phyloP scores from a whole-genome alignment of 148 eudicot genomes.

The Drosera capensis region DNA sequence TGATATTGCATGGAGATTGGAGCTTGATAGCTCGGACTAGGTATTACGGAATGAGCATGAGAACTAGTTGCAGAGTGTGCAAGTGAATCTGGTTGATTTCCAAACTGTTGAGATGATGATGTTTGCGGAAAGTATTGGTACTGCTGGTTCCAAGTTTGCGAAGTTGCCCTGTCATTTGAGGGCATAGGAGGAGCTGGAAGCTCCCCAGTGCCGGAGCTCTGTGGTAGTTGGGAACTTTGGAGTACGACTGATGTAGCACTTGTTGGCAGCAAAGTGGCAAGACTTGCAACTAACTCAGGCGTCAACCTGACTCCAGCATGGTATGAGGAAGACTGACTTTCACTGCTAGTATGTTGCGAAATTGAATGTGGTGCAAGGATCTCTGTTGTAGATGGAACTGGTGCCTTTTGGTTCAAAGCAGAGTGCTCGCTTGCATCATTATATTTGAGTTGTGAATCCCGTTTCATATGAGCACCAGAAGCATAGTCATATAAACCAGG shows the following conservation, averaged over 20 bases:
- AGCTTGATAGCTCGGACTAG: slow-evolving; percentile 15
- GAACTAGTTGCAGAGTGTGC: slow-evolving; percentile 17
- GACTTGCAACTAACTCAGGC: slow-evolving; percentile 81
- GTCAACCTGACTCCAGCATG: slow-evolving; percentile 50
- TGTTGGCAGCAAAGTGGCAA: slow-evolving; percentile 52
- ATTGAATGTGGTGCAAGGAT: slow-evolving; percentile 14
- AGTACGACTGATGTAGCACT: slow-evolving; percentile 23
- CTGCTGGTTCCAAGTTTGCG: slow-evolving; percentile 45
- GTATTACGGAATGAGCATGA: slow-evolving; percentile 19
- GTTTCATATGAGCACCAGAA: slow-evolving; percentile 30
- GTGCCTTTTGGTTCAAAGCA: slow-evolving; percentile 17
- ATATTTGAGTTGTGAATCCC: slow-evolving; percentile 20
- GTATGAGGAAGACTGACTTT: slow-evolving; percentile 19
- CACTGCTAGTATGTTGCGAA: slow-evolving; percentile 14
- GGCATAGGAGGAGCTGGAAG: slow-evolving; percentile 11
- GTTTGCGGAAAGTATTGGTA: slow-evolving; percentile 23
- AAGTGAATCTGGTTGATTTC: slow-evolving; percentile 25
- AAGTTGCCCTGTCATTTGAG: slow-evolving; percentile 8
- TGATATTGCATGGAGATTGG: slow-evolving; percentile 21
- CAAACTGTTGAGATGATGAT: slow-evolving; percentile 27
- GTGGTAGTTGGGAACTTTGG: slow-evolving; percentile 21
- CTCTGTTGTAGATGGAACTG: slow-evolving; percentile 15
- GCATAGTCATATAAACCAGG: slow-evolving; percentile 29
- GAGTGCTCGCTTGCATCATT: slow-evolving; percentile 21
- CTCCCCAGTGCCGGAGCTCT: slow-evolving; percentile 17